Evolutionary conservation across 768 basidiomycete species (phyloP).

Genomic region (Calocybe gangraenosa): DNA sequence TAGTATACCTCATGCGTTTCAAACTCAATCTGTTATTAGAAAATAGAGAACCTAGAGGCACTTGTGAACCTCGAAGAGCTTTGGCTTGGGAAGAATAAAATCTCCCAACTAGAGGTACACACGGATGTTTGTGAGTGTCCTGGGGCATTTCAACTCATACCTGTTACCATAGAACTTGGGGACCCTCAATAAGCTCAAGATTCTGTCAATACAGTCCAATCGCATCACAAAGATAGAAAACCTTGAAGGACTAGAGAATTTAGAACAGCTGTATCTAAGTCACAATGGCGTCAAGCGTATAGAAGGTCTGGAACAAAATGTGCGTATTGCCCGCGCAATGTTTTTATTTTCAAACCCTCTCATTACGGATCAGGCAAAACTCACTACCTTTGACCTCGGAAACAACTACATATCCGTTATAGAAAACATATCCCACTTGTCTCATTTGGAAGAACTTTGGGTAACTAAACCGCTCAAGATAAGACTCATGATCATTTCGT

Average conservation of each 20-base stretch:
- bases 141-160: neutral
- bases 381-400: constrained; percentile 85
- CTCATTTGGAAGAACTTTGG: constrained; percentile 89
- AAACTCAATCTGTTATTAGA: constrained; percentile 38
- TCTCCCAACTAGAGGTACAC: constrained; percentile 75
- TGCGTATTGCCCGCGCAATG: constrained; percentile 27
- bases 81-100: constrained; percentile 99
- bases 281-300: constrained; percentile 87
- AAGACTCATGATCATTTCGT: neutral
- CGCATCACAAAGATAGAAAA: constrained; percentile 86
- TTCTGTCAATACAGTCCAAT: constrained; percentile 92
- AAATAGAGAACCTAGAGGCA: constrained; percentile 81
- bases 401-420: constrained; percentile 78
- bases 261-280: constrained; percentile 90
- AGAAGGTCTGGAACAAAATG: constrained; percentile 85
- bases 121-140: neutral
- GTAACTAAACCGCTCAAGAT: constrained; percentile 48
- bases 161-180: constrained; percentile 56
- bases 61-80: constrained; percentile 85
- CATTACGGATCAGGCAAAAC: constrained; percentile 42
- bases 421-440: constrained; percentile 80
- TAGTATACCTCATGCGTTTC: neutral
- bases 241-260: constrained; percentile 61
- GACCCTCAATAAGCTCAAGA: constrained; percentile 67
- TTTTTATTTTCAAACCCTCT: neutral